These are phyloP conservation scores for Pyrenophora graminea DNA, from an alignment of 2,329 filamentous ascomycete genomes.

Conservation along the genomic window DNA sequence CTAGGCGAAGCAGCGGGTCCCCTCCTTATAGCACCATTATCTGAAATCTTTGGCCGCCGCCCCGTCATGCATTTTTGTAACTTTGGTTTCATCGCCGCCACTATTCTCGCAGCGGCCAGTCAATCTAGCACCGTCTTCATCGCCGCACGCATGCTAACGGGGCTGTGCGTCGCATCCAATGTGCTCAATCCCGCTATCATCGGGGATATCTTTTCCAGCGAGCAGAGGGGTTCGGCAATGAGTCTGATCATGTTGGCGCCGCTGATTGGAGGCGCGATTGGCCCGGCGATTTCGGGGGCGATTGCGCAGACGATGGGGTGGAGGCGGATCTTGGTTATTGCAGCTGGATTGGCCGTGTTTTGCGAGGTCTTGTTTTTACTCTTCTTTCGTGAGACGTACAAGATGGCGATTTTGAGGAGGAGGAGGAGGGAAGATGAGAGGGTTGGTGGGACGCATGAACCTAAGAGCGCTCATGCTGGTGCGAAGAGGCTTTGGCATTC, in stretches of 20 bases:
- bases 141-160: constrained; percentile 50
- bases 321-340: constrained; percentile 59
- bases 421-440: constrained; percentile 20
- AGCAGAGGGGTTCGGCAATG: constrained; percentile 63
- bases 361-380: constrained; percentile 59
- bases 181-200: constrained; percentile 67
- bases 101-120: constrained; percentile 46
- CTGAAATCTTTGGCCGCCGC: constrained; percentile 40
- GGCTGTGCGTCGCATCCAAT: constrained; percentile 52
- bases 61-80: constrained; percentile 46
- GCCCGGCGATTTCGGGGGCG: constrained; percentile 60
- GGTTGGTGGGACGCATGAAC: constrained; percentile 11
- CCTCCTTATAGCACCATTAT: constrained; percentile 41
- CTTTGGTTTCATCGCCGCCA: constrained; percentile 52
- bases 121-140: constrained; percentile 48
- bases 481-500: constrained; percentile 41
- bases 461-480: constrained; percentile 22
- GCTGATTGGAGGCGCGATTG: constrained; percentile 61
- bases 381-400: constrained; percentile 65
- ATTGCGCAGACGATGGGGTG: constrained; percentile 62
- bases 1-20: constrained; percentile 44
- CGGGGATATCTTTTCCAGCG: constrained; percentile 64
- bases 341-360: constrained; percentile 52
- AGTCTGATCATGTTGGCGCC: constrained; percentile 62
- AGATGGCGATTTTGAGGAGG: constrained; percentile 56